These are phyloP conservation scores for Boletus sp. DNA, from an alignment of 1,284 basidiomycete species.

Conservation along the genomic window DNA sequence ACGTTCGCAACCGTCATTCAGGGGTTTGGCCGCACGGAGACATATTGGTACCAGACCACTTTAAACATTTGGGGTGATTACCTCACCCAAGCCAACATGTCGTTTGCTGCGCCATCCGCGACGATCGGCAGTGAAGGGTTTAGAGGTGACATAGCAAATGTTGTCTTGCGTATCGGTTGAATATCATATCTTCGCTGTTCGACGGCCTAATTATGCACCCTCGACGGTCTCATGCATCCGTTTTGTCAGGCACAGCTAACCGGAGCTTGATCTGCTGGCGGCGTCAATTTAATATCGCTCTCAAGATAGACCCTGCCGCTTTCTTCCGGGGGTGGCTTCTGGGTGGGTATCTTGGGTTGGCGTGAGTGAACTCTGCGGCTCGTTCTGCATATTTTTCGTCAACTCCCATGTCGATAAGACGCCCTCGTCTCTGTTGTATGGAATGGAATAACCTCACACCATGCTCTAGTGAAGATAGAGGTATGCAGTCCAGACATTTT, in stretches of 20 bases:
- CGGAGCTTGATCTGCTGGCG: not conserved
- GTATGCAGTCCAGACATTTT: not conserved
- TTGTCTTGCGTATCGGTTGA: slow-evolving; percentile 25
- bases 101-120: slow-evolving; percentile 43
- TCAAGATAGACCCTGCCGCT: not conserved
- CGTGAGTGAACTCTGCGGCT: not conserved
- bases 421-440: not conserved
- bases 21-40: slow-evolving; percentile 17
- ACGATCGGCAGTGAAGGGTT: slow-evolving; percentile 37
- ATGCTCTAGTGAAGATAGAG: not conserved
- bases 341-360: not conserved
- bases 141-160: slow-evolving; percentile 30
- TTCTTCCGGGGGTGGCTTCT: not conserved
- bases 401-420: not conserved
- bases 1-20: slow-evolving; percentile 35
- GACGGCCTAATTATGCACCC: not conserved
- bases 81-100: slow-evolving; percentile 43
- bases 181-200: not conserved
- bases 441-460: not conserved
- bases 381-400: not conserved
- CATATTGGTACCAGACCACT: slow-evolving; percentile 37
- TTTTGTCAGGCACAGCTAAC: not conserved
- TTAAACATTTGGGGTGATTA: slow-evolving; percentile 43
- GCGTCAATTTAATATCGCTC: not conserved
- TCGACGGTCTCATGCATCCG: not conserved